Evolutionary conservation across 2,329 filamentous ascomycete genomes (phyloP).

Genomic region (Ramichloridium luteum): DNA sequence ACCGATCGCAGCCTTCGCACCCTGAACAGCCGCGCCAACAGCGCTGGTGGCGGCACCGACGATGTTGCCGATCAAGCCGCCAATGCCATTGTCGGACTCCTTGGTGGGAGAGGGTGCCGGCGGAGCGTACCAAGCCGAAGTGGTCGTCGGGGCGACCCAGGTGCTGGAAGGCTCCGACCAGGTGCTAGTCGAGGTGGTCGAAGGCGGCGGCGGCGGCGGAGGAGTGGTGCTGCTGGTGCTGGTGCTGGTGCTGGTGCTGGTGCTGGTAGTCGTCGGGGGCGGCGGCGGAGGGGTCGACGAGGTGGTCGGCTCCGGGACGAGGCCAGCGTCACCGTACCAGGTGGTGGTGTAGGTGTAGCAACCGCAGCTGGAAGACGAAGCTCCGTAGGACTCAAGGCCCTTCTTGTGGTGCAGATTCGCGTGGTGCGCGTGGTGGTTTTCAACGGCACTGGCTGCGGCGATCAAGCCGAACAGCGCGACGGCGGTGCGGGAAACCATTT

Average conservation of each 20-base stretch:
- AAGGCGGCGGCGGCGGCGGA: background rate
- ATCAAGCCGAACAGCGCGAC: slow-evolving; percentile 11
- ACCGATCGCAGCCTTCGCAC: slow-evolving; percentile 8
- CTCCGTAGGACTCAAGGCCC: background rate
- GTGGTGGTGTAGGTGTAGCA: slow-evolving; percentile 67
- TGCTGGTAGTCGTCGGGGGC: slow-evolving; percentile 7
- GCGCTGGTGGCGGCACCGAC: background rate
- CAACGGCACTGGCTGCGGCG: slow-evolving; percentile 12
- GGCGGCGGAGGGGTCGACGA: slow-evolving; percentile 8
- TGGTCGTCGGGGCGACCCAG: slow-evolving; percentile 13
- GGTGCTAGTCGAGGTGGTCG: slow-evolving; percentile 4
- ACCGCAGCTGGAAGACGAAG: slow-evolving; percentile 35
- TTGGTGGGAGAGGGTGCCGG: slow-evolving; percentile 1
- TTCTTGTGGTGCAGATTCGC: slow-evolving; percentile 11
- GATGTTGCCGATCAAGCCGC: slow-evolving; percentile 2
- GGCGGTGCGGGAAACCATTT: slow-evolving; percentile 11
- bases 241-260: slow-evolving; percentile 3
- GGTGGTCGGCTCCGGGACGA: slow-evolving; percentile 9
- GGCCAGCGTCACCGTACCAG: slow-evolving; percentile 51
- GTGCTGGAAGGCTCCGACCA: slow-evolving; percentile 27
- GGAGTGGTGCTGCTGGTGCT: background rate
- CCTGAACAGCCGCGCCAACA: slow-evolving; percentile 1
- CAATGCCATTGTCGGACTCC: slow-evolving; percentile 1
- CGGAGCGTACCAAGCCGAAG: slow-evolving; percentile 15
- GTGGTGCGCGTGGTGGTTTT: slow-evolving; percentile 10